Base-by-base conservation (phyloP, 78 protist species). In the Pigoraptor vietnamica region DNA sequence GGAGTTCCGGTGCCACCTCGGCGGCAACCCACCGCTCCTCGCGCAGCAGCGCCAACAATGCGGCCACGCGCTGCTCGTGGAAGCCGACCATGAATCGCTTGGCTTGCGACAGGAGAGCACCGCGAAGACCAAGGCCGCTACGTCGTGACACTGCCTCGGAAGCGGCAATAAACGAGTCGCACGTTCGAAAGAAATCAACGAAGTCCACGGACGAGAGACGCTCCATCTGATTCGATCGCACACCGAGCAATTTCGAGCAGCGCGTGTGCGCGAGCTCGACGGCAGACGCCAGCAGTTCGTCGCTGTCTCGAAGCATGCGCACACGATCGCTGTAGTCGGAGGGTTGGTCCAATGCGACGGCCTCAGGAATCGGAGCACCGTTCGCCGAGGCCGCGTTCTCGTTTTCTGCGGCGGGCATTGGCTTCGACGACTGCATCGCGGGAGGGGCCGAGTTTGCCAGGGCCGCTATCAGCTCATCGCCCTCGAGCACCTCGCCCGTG, bases 21-120 rank as follows among this genome's bases (percentile, higher is more conserved):
- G 56, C 33, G 29, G 2, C 1, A 19, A 19, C 67, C 93, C 93
- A 92, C 24, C 93, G 24, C 88, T 92, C 93, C 38, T 92, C 86
- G 23, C 86, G 56, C 56, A 92, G 55, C 35, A 67, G 48, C 21
- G 23, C 37, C 21, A 1, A 6, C 48, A 83, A 14, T 36, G 84
- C 14, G 23, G 81, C 67, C 1, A 55, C 24, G 35, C 39, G 39
- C 88, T 1, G 29, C 9, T 35, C 40, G 81, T 91, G 93, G 39
- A 37, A 37, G 2, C 34, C 29, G 25, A 21, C 33, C 36, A 91
- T 23, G 55, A 91, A 91, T 14, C n/a, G 35, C 89, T 91, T 91
- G 39, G 90, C 79, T 84, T 79, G 82, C 10, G 89, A 34, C 25
- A 39, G 32, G 21, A 91, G 39, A 82, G 37, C 89, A 19, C 81